These are phyloP conservation scores for Cenchrus fungigraminus DNA, from an alignment of 176 grass and related monocot genomes.

Conservation along the genomic window DNA sequence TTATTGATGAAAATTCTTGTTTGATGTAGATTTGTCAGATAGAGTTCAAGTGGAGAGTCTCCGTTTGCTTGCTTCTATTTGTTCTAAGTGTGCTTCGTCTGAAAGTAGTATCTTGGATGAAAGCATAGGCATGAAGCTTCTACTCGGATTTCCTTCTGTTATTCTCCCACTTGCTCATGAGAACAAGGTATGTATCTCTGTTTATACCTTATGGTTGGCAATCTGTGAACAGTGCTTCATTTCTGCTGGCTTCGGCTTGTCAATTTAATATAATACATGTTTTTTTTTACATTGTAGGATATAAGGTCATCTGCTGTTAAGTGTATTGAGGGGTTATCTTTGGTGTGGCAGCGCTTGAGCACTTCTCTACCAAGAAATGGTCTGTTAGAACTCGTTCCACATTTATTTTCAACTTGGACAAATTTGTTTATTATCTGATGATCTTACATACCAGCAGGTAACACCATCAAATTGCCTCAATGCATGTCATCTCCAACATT, in stretches of 20 bases:
- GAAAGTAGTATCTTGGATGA: conserved; percentile 73
- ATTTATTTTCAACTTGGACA: conserved; percentile 29
- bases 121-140: conserved; percentile 64
- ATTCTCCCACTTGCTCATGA: conserved; percentile 77
- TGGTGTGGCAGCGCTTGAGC: conserved; percentile 66
- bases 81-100: conserved; percentile 60
- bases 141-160: conserved; percentile 74
- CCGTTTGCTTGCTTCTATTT: conserved; percentile 58
- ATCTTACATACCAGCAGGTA: conserved; percentile 61
- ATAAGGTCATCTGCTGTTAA: conserved; percentile 69
- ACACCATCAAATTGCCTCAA: conserved; percentile 51
- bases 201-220: conserved; percentile 11
- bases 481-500: conserved; percentile 69
- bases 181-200: conserved; percentile 61
- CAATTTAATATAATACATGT: conserved; percentile 1
- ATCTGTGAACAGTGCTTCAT: conserved; percentile 18
- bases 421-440: conserved; percentile 35
- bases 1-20: conserved; percentile 33
- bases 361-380: conserved; percentile 71
- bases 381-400: conserved; percentile 36
- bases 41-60: conserved; percentile 76
- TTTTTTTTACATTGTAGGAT: conserved; percentile 60
- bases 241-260: conserved; percentile 21
- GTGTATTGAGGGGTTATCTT: conserved; percentile 68
- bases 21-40: conserved; percentile 56